Conservation (phyloP, 2,329 filamentous ascomycete genomes). For the Ophiosphaerella herpotricha region DNA sequence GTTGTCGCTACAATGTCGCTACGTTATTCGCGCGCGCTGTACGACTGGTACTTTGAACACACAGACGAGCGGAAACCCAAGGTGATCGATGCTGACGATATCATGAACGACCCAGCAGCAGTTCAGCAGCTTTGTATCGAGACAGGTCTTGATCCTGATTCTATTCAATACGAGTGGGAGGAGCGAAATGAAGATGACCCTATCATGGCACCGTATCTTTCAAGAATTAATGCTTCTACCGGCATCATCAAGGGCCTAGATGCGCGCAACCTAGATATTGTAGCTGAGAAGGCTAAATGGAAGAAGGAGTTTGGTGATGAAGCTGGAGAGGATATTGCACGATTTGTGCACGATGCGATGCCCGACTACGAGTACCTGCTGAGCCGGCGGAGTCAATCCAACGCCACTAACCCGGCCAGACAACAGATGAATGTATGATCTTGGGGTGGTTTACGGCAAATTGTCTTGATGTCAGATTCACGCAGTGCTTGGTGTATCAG, state of each 20-base stretch:
- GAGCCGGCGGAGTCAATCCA: neutral
- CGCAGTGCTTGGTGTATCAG: too few relatives aligned
- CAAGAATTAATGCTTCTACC: constrained; percentile 8
- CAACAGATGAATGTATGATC: too few relatives aligned
- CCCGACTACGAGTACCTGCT: constrained; percentile 18
- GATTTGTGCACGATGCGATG: constrained; percentile 11
- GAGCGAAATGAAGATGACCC: constrained; percentile 3
- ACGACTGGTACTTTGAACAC: constrained; percentile 16
- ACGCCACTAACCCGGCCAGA: too few relatives aligned
- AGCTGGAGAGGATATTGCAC: constrained; percentile 5
- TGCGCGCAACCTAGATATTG: constrained; percentile 7
- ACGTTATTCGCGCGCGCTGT: constrained; percentile 3
- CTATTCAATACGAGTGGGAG: constrained; percentile 20
- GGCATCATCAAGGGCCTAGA: constrained; percentile 13
- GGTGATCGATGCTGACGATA: constrained; percentile 24
- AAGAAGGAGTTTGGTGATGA: constrained; percentile 12
- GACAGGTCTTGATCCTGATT: constrained; percentile 12
- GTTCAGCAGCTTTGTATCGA: constrained; percentile 14
- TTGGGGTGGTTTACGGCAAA: too few relatives aligned
- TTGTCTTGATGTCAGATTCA: too few relatives aligned
- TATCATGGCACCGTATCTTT: constrained; percentile 6
- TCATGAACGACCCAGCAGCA: constrained; percentile 12
- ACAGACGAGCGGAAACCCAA: neutral
- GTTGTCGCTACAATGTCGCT: constrained; percentile 1
- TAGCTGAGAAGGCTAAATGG: constrained; percentile 17